A percentile compares a stretch with the other conserved stretches of the same genome.
Evolutionary conservation across 1,139 yeast genomes (phyloP).

Genomic region (Nadsonia starkeyi-henricii): DNA sequence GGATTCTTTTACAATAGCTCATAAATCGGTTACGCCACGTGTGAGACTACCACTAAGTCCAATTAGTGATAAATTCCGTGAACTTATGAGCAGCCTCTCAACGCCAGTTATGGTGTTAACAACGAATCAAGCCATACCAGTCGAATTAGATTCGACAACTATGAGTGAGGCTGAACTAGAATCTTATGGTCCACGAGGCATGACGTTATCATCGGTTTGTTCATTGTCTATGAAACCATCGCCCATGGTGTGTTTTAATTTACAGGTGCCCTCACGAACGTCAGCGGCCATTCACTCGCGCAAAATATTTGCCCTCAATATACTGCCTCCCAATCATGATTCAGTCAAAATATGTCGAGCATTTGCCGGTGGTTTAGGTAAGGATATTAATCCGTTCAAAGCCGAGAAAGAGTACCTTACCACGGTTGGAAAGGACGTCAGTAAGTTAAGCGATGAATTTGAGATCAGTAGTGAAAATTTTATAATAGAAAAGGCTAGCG

Average conservation of each 20-base stretch:
- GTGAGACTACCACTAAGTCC: too few relatives aligned
- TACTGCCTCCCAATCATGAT: slow-evolving; percentile 43
- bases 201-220: slow-evolving; percentile 70
- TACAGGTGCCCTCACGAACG: slow-evolving; percentile 73
- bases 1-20: too few relatives aligned
- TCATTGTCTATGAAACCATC: slow-evolving; percentile 62
- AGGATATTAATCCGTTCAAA: slow-evolving; percentile 22
- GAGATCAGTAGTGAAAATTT: slow-evolving; percentile 4
- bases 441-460: slow-evolving; percentile 11
- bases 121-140: too few relatives aligned
- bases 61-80: too few relatives aligned
- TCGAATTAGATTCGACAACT: too few relatives aligned
- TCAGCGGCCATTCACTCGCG: slow-evolving; percentile 46
- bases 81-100: too few relatives aligned
- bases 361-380: slow-evolving; percentile 24
- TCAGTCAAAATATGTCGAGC: slow-evolving; percentile 31
- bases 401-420: slow-evolving; percentile 10
- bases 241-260: slow-evolving; percentile 66
- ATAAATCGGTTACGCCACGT: too few relatives aligned
- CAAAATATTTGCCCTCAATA: slow-evolving; percentile 54
- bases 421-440: slow-evolving; percentile 28
- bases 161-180: too few relatives aligned
- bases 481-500: slow-evolving; percentile 1
- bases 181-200: slow-evolving; percentile 32
- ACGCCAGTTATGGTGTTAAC: too few relatives aligned